A percentile compares a stretch with the other conserved stretches of the same genome.
phyloP scores from a whole-genome alignment of 2,329 filamentous ascomycete genomes.

The Colletotrichum sp. region DNA sequence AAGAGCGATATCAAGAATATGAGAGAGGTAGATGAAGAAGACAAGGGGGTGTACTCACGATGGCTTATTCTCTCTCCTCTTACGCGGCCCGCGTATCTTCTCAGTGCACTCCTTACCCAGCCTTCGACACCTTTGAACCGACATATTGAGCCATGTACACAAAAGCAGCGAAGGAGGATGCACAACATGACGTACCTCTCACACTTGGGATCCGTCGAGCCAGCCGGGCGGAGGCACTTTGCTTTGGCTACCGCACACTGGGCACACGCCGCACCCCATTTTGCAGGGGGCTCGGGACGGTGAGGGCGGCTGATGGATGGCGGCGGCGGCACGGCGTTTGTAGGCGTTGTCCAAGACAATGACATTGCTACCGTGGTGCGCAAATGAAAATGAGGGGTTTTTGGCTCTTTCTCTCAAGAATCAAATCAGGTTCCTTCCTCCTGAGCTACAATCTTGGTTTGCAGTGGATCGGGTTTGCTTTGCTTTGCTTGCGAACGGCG shows the following conservation, averaged over 20 bases:
- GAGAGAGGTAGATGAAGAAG: too few species aligned
- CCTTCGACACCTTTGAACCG: conserved; percentile 47
- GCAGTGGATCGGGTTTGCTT: not conserved
- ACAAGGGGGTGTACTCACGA: conserved; percentile 44
- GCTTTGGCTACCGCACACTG: conserved; percentile 54
- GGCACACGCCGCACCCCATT: conserved; percentile 57
- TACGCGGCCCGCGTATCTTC: conserved; percentile 53
- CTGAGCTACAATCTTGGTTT: not conserved
- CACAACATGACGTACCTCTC: conserved; percentile 37
- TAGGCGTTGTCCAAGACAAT: not conserved
- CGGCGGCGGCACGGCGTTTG: not conserved
- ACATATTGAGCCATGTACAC: not conserved
- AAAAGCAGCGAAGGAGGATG: not conserved
- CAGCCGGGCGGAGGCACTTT: conserved; percentile 51
- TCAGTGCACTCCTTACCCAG: conserved; percentile 51
- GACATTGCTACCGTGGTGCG: not conserved
- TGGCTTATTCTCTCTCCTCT: conserved; percentile 54
- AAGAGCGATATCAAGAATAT: too few species aligned
- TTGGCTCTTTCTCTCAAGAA: not conserved
- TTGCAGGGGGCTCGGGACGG: not conserved
- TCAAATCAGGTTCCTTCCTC: not conserved
- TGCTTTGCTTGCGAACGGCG: not conserved
- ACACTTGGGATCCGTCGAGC: conserved; percentile 40
- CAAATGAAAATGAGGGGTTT: not conserved
- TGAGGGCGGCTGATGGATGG: not conserved